Base-by-base conservation (phyloP, 2,329 filamentous ascomycete genomes). In the Ophiocordyceps camponoti-rufipedis region DNA sequence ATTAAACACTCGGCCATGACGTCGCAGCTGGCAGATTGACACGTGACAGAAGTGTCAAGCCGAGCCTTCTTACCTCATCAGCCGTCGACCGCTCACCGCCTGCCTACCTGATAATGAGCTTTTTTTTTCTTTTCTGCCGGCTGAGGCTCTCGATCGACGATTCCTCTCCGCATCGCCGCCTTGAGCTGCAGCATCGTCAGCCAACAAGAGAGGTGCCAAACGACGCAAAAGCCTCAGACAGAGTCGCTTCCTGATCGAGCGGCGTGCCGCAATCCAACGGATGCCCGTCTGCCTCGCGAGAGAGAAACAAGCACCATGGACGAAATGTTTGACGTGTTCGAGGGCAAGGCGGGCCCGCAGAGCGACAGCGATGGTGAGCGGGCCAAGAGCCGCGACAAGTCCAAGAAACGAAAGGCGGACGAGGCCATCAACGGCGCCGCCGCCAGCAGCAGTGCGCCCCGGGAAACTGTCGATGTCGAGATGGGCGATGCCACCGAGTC, bases 321-420 rank as follows among this genome's bases (percentile, higher is more conserved):
- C 64, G 82, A 87, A 49, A 71, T 91, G 53, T 91, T 91, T 55
- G 79, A 85, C 54, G 82, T 87, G 47, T 89, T 91, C 57, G 80
- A 87, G 51, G 79, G 83, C 55, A 70, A 72, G 58, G 58, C 54
- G 43, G 62, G 60, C 14, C 53, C 58, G 46, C 55, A 58, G 28
- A 66, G 62, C 48, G 55, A 58, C 8, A 66, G 63, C 58, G 69
- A 71, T 52, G 59, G 64, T 49, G 64, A 70, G 60, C 60, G 52
- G 50, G 53, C 51, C 54, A 73, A 75, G 47, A 78, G 61, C 44
- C 54, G 53, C 33, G 75, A 80, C 51, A 77, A 74, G 62, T 83
- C 69, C 66, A 91, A 87, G 67, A 94, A 95, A 72, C 77, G 87
- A 62, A 85, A 86, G 62, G 80, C 82, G 38, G 88, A 87, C 60